Evolutionary conservation across 1,284 basidiomycete species (phyloP).

Genomic region (Apiotrichum sp.): DNA sequence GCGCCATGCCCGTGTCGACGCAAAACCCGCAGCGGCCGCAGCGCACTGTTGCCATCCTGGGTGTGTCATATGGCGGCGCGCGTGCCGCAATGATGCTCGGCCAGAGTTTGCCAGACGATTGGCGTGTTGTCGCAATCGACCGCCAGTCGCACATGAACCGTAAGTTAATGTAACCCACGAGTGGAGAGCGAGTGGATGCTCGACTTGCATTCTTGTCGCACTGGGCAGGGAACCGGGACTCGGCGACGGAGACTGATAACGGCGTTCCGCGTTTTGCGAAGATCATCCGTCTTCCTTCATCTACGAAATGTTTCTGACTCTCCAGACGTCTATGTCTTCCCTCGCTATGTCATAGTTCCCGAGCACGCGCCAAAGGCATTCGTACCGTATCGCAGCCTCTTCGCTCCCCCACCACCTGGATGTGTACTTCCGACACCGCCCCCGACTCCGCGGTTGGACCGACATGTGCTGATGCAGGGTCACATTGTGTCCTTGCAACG

Average conservation of each 20-base stretch:
- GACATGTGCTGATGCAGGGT: conserved; percentile 50
- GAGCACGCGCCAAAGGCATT: conserved; percentile 53
- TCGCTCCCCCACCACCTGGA: conserved; percentile 20
- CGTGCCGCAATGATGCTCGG: conserved; percentile 58
- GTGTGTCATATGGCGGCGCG: conserved; percentile 56
- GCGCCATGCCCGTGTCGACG: too few relatives aligned
- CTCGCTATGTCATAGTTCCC: conserved; percentile 48
- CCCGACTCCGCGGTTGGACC: not conserved
- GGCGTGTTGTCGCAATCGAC: conserved; percentile 65
- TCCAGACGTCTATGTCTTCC: conserved; percentile 50
- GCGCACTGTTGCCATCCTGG: conserved; percentile 55
- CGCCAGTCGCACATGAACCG: conserved; percentile 56
- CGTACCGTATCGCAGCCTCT: conserved; percentile 58
- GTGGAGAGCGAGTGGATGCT: too few relatives aligned
- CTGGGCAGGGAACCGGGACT: too few relatives aligned
- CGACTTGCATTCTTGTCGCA: too few relatives aligned
- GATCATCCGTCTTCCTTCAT: too few relatives aligned
- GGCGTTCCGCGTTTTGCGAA: too few relatives aligned
- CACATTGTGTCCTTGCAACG: conserved; percentile 51
- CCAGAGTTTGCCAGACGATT: conserved; percentile 55
- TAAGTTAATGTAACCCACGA: conserved; percentile 15
- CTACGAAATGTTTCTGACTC: too few relatives aligned
- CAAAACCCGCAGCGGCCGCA: not conserved
- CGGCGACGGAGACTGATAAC: too few relatives aligned
- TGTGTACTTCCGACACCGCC: conserved; percentile 3